phyloP scores from a whole-genome alignment of 176 grass and related monocot species.

The Eragrostis curvula region DNA sequence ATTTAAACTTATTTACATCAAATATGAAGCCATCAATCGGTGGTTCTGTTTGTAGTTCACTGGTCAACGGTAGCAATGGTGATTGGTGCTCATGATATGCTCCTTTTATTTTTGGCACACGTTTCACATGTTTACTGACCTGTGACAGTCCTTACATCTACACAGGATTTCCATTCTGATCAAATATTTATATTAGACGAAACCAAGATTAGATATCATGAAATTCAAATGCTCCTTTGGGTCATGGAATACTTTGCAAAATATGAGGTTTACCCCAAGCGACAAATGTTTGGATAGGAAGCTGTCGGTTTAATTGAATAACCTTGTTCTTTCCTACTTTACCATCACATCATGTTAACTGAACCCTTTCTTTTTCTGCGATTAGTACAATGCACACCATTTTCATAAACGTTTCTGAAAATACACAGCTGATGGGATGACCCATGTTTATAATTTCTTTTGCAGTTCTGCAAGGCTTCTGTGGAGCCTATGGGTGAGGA shows the following conservation, averaged over 20 bases:
- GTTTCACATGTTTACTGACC: not conserved
- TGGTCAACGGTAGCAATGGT: not conserved
- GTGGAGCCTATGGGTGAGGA: conserved; percentile 99
- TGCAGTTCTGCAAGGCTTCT: conserved; percentile 83
- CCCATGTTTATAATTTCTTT: conserved; percentile 34
- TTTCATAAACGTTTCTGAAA: not conserved
- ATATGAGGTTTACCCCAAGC: not conserved
- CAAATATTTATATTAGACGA: not conserved
- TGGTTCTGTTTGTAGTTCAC: not conserved
- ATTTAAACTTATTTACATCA: conserved; percentile 8
- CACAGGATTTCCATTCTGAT: not conserved
- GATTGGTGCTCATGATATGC: not conserved
- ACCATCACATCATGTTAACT: not conserved
- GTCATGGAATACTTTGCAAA: not conserved
- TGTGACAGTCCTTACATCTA: not conserved
- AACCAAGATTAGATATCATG: conserved; percentile 11
- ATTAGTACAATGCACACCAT: not conserved
- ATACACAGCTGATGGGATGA: conserved; percentile 7
- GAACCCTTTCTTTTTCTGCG: not conserved
- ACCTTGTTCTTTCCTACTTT: not conserved
- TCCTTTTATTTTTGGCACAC: not conserved
- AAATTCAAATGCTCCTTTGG: not conserved
- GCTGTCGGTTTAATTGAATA: not conserved
- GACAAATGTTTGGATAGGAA: not conserved
- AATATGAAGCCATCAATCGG: not conserved